phyloP scores from a whole-genome alignment of 2,329 filamentous ascomycete genomes.

The Cyphellophora europaea region DNA sequence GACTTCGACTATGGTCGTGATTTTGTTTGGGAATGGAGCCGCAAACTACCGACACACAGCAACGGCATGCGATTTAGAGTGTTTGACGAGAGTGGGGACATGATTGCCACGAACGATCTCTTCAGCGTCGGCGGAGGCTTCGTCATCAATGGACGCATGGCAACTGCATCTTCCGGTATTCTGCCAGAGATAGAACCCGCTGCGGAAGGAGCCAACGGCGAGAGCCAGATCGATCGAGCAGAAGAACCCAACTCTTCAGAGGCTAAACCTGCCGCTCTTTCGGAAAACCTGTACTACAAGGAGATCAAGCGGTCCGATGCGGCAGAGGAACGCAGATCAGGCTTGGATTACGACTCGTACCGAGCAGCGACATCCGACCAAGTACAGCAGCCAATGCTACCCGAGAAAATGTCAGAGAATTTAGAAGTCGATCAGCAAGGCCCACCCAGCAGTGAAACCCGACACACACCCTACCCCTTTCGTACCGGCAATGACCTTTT shows the following conservation, averaged over 20 bases:
- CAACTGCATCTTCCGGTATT: background rate
- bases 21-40: conserved; percentile 14
- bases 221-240: background rate
- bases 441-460: background rate
- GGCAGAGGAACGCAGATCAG: conserved; percentile 6
- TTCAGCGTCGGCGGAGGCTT: conserved; percentile 16
- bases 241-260: conserved; percentile 2
- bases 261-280: conserved; percentile 9
- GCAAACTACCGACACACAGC: conserved; percentile 13
- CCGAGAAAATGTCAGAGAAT: background rate
- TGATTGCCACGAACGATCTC: conserved; percentile 12
- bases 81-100: conserved; percentile 12
- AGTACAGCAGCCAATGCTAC: background rate
- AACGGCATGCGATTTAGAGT: conserved; percentile 13
- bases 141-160: conserved; percentile 10
- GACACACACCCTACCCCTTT: conserved; percentile 10
- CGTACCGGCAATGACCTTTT: conserved; percentile 11
- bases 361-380: background rate
- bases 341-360: conserved; percentile 1
- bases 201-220: background rate
- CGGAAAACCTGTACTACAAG: conserved; percentile 13
- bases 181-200: no score
- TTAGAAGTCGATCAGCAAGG: conserved; percentile 1
- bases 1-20: conserved; percentile 12
- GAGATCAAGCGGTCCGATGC: conserved; percentile 9